A percentile compares a stretch with the other conserved stretches of the same genome.
These are phyloP conservation scores for Penicilliopsis zonata DNA, from an alignment of 495 filamentous ascomycete genomes.

Conservation along the genomic window DNA sequence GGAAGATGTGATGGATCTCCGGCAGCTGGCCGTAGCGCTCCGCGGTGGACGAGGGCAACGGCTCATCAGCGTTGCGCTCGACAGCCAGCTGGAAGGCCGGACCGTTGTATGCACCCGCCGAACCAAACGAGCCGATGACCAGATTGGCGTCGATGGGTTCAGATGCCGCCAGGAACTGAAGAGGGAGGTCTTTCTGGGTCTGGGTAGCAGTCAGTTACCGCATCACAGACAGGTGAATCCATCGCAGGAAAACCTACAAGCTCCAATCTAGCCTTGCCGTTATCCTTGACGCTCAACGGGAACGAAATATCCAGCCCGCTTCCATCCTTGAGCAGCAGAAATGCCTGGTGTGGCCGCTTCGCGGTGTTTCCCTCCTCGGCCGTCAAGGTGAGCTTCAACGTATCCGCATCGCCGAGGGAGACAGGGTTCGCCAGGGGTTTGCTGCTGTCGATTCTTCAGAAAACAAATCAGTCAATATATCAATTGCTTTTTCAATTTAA, in stretches of 20 bases:
- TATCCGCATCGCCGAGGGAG: constrained; percentile 53
- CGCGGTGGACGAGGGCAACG: constrained; percentile 42
- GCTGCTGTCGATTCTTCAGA: constrained; percentile 46
- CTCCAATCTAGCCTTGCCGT: constrained; percentile 71
- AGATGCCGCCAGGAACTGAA: constrained; percentile 59
- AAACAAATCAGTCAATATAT: constrained; percentile 13
- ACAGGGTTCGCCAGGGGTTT: constrained; percentile 54
- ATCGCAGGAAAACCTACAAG: too few relatives aligned
- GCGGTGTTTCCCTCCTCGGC: constrained; percentile 64
- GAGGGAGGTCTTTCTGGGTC: constrained; percentile 82
- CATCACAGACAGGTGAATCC: too few relatives aligned
- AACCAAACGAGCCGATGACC: constrained; percentile 78
- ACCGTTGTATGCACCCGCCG: constrained; percentile 49
- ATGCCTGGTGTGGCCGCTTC: constrained; percentile 86
- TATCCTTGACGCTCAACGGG: constrained; percentile 74
- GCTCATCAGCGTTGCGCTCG: constrained; percentile 44
- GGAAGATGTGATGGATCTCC: constrained; percentile 91
- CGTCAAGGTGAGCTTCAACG: constrained; percentile 71
- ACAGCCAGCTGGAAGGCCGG: constrained; percentile 58
- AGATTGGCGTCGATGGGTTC: constrained; percentile 63
- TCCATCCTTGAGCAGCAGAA: constrained; percentile 67
- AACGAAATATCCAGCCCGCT: constrained; percentile 83
- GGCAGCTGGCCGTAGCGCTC: constrained; percentile 69
- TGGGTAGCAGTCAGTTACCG: constrained; percentile 21
- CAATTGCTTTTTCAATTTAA: constrained; percentile 55